These are phyloP conservation scores for Chaetomidium leptoderma DNA, from an alignment of 495 filamentous ascomycete species.

Conservation along the genomic window DNA sequence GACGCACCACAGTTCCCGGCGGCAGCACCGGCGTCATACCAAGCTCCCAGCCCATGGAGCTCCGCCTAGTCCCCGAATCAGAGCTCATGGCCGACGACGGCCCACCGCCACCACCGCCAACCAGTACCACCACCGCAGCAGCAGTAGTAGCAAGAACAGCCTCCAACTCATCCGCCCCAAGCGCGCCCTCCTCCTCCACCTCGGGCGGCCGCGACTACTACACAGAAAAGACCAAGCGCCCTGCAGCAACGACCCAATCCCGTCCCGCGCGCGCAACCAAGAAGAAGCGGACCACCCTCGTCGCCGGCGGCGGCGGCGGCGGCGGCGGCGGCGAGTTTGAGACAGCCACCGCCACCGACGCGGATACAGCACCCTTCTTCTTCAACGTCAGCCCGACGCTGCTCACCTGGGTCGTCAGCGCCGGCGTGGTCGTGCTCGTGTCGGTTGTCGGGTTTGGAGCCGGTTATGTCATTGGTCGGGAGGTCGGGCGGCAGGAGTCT, in stretches of 20 bases:
- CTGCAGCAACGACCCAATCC: constrained; percentile 36
- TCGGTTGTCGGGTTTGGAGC: constrained; percentile 90
- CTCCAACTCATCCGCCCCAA: constrained; percentile 34
- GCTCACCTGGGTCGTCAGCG: constrained; percentile 86
- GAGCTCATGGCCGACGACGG: constrained; percentile 54
- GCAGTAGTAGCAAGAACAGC: constrained; percentile 22
- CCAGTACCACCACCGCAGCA: constrained; percentile 21
- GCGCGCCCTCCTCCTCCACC: constrained; percentile 29
- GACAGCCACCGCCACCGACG: neutral
- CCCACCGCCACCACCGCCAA: constrained; percentile 24
- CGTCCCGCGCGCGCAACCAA: constrained; percentile 44
- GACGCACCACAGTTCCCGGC: constrained; percentile 24
- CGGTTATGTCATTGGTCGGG: constrained; percentile 81
- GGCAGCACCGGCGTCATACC: constrained; percentile 35
- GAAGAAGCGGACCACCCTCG: constrained; percentile 47
- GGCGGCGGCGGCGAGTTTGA: too few relatives aligned
- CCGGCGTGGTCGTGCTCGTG: constrained; percentile 87
- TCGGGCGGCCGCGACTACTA: constrained; percentile 15
- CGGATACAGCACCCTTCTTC: neutral
- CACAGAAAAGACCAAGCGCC: constrained; percentile 40
- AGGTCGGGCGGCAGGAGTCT: constrained; percentile 67
- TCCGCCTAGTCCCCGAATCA: constrained; percentile 71
- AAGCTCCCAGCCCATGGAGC: constrained; percentile 49
- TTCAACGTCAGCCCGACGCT: constrained; percentile 62
- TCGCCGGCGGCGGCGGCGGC: constrained; percentile 11